phyloP scores from a whole-genome alignment of 139 green algal genomes.

The Haematococcus lacustris region DNA sequence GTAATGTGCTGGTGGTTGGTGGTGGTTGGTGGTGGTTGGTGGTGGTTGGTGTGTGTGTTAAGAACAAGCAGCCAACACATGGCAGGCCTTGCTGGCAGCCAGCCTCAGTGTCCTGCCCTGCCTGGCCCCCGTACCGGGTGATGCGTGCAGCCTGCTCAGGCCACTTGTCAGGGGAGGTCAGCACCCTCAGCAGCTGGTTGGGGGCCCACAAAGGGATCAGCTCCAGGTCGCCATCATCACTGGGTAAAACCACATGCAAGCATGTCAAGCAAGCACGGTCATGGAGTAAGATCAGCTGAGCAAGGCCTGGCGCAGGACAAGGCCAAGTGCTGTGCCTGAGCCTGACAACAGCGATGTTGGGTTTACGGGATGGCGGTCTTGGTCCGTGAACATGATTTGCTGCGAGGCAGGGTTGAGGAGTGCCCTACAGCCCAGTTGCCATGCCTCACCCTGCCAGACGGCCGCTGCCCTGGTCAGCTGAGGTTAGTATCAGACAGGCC shows the following conservation, averaged over 20 bases:
- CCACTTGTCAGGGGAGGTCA: slow-evolving; percentile 22
- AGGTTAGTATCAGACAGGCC: no score
- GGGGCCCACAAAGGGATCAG: slow-evolving; percentile 59
- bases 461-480: no score
- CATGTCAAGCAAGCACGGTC: not conserved
- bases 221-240: slow-evolving; percentile 68
- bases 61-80: not conserved
- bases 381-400: not conserved
- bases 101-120: not conserved
- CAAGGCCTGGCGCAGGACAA: not conserved
- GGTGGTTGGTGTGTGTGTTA: no score
- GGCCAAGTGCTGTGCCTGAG: not conserved
- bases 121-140: not conserved
- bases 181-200: slow-evolving; percentile 35
- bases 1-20: not conserved
- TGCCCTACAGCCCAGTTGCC: no score
- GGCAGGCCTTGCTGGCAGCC: not conserved
- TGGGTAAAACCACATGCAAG: not conserved
- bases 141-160: slow-evolving; percentile 12
- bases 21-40: no score
- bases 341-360: not conserved
- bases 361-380: not conserved
- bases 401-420: not conserved
- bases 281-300: not conserved
- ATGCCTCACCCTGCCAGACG: not conserved